phyloP scores from a whole-genome alignment of 768 basidiomycete species.

The Chalciporus piperatus region DNA sequence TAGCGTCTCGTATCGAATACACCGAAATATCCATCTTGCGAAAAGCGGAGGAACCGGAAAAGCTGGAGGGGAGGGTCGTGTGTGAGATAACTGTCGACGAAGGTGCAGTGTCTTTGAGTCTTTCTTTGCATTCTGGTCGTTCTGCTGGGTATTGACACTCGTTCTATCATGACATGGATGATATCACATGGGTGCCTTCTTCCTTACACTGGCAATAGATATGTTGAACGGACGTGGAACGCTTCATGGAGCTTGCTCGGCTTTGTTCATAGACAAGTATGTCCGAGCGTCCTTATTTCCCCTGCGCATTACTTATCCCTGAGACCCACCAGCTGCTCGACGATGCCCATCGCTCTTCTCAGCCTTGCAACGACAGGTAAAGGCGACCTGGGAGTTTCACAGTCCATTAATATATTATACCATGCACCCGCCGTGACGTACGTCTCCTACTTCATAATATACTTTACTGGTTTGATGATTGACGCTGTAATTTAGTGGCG shows the following conservation, averaged over 20 bases:
- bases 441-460: neutral
- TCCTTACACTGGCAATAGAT: constrained; percentile 34
- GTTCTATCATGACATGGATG: too few relatives aligned
- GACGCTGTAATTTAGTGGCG: constrained; percentile 35
- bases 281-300: constrained; percentile 13
- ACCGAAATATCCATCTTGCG: constrained; percentile 42
- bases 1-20: constrained; percentile 27
- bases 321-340: constrained; percentile 39
- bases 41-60: constrained; percentile 45
- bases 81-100: constrained; percentile 41
- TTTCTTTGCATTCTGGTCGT: neutral
- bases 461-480: neutral
- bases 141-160: neutral
- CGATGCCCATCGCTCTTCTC: constrained; percentile 42
- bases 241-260: constrained; percentile 56
- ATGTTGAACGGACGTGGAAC: constrained; percentile 51
- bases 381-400: constrained; percentile 41
- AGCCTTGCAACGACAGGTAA: constrained; percentile 26
- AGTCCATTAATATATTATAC: constrained; percentile 51
- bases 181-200: neutral
- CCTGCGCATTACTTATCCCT: neutral
- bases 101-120: constrained; percentile 30
- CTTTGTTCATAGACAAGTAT: constrained; percentile 52
- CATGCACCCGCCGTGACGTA: constrained; percentile 55
- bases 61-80: constrained; percentile 45